Evolutionary conservation across 768 basidiomycete species (phyloP), one percentile per base, ranked within the genome.

Genomic region (Auricularia cornea): DNA sequence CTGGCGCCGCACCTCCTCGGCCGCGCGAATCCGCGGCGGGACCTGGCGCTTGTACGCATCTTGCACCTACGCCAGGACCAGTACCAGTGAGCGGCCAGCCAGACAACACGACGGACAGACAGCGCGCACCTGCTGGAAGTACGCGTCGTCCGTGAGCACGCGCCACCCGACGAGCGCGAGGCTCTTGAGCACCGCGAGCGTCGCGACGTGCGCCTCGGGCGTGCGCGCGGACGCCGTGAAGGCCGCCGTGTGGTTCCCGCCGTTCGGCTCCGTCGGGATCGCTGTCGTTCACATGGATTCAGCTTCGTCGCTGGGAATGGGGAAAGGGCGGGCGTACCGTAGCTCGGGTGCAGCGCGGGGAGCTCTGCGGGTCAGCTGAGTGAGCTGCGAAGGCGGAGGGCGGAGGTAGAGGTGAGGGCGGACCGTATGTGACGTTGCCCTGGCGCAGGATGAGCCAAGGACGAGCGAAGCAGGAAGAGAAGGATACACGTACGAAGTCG

Each of bases 361-460:
- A 92, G 68, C 41, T 78, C 81, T 82, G 30, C 23, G 28, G 16
- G 10, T 8, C 35, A 38, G 35, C 16, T 3, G 16, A 38, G 57
- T 59, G 28, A 62, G 59, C 35, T n/a, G n/a, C n/a, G n/a, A n/a
- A 59, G n/a, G 26, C 23, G 54, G 38, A 26, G 31, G n/a, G 54
- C 48, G 59, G 14, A 29, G 20, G 59, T 56, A 33, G 41, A 44
- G 62, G 28, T 30, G 59, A 41, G n/a, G 30, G 12, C 59, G 35
- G 70, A 90, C 90, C 83, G 66, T 92, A 89, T 3, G 85, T 86
- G 29, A 92, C 77, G 70, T 91, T 90, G 29, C 88, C 88, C 88
- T 89, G 60, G 26, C 3, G 54, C 11, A 59, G 44, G 56, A 38
- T 20, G 56, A 20, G 11, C 12, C 33, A 41, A 48, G 33, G 4